These are phyloP conservation scores for Cladophialophora bantiana DNA, from an alignment of 2,329 filamentous ascomycete genomes.

Conservation along the genomic window DNA sequence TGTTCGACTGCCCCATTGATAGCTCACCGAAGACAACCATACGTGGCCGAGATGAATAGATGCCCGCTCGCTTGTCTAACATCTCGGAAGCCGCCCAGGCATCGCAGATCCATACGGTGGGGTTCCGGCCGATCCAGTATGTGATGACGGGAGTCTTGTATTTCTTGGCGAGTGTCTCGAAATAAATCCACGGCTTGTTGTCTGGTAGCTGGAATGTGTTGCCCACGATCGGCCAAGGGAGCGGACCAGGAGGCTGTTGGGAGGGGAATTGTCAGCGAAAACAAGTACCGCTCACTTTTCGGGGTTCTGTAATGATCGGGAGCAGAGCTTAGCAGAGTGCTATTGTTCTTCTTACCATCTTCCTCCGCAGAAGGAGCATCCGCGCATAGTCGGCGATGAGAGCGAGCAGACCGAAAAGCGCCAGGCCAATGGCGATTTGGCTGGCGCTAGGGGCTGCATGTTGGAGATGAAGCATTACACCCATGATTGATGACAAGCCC, in stretches of 20 bases:
- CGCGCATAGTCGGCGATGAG: slow-evolving; percentile 40
- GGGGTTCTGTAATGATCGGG: background rate
- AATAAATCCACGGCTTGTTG: slow-evolving; percentile 65
- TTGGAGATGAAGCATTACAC: slow-evolving; percentile 34
- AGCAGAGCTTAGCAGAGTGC: background rate
- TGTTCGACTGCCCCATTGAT: slow-evolving; percentile 42
- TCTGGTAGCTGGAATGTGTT: slow-evolving; percentile 64
- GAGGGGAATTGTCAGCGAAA: background rate
- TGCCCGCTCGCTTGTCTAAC: slow-evolving; percentile 45
- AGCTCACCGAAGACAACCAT: slow-evolving; percentile 46
- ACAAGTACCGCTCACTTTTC: background rate
- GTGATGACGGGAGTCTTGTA: slow-evolving; percentile 61
- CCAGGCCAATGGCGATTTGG: slow-evolving; percentile 31
- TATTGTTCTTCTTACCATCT: slow-evolving; percentile 38
- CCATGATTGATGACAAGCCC: slow-evolving; percentile 21
- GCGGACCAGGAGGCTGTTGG: slow-evolving; percentile 60
- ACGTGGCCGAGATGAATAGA: slow-evolving; percentile 44
- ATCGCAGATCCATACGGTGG: slow-evolving; percentile 44
- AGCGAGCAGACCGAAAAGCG: slow-evolving; percentile 26
- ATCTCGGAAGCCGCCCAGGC: slow-evolving; percentile 44
- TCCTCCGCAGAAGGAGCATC: slow-evolving; percentile 41
- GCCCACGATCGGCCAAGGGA: slow-evolving; percentile 62
- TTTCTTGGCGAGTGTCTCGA: slow-evolving; percentile 60
- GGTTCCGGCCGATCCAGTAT: slow-evolving; percentile 60
- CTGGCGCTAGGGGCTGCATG: slow-evolving; percentile 31